Evolutionary conservation across 2,329 filamentous ascomycete genomes (phyloP).

Genomic region (Atkinsonella texensis): DNA sequence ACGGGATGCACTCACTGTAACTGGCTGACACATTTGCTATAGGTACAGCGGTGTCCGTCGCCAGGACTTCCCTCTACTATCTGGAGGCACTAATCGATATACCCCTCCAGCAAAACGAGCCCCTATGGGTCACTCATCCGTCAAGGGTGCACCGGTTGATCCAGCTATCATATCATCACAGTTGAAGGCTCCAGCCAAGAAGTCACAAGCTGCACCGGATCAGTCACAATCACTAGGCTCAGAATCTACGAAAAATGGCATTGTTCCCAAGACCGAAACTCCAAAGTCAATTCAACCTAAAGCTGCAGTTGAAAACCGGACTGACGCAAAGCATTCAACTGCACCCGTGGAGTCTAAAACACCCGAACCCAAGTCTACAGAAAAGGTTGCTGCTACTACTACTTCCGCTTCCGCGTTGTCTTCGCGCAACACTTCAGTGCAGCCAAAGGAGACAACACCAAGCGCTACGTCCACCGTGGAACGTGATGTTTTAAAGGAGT

Average conservation of each 20-base stretch:
- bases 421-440: slow-evolving; percentile 29
- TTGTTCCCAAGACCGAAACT: slow-evolving; percentile 15
- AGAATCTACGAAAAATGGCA: slow-evolving; percentile 20
- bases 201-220: slow-evolving; percentile 16
- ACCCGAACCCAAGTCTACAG: slow-evolving; percentile 14
- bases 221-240: slow-evolving; percentile 13
- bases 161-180: slow-evolving; percentile 88
- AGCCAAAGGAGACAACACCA: slow-evolving; percentile 22
- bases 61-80: slow-evolving; percentile 57
- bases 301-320: slow-evolving; percentile 18
- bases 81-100: slow-evolving; percentile 54
- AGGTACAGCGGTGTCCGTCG: slow-evolving; percentile 89
- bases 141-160: slow-evolving; percentile 67
- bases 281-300: slow-evolving; percentile 19
- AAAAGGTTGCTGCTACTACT: slow-evolving; percentile 12
- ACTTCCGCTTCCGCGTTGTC: slow-evolving; percentile 24
- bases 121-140: slow-evolving; percentile 59
- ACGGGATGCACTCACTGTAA: not conserved
- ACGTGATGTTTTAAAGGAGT: slow-evolving; percentile 47
- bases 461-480: slow-evolving; percentile 47
- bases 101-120: slow-evolving; percentile 81
- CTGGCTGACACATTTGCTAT: slow-evolving; percentile 11
- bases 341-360: slow-evolving; percentile 18
- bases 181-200: slow-evolving; percentile 39
- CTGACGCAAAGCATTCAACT: slow-evolving; percentile 16